Evolutionary conservation across 257 asterid species (phyloP).

Genomic region (Solanum pimpinellifolium): DNA sequence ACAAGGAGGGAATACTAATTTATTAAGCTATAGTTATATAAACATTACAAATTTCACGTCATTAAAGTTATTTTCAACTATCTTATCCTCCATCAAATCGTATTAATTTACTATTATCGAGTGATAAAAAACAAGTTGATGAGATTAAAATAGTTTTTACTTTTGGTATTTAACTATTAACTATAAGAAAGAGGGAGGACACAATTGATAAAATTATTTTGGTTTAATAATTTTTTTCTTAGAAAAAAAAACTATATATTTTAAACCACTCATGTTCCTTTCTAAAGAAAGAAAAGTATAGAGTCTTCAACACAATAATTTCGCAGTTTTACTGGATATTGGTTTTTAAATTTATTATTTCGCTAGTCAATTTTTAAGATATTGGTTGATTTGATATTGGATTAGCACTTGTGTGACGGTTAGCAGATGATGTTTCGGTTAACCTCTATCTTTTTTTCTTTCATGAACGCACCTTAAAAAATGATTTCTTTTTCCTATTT

Average conservation of each 20-base stretch:
- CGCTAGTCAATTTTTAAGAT: fast-evolving
- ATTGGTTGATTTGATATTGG: background rate
- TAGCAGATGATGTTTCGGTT: fast-evolving
- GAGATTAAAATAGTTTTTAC: background rate
- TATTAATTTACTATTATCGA: background rate
- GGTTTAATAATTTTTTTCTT: background rate
- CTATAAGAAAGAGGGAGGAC: background rate
- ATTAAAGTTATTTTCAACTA: background rate
- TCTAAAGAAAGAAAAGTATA: background rate
- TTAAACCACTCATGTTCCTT: background rate
- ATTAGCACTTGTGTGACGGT: fast-evolving
- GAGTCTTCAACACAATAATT: background rate
- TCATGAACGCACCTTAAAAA: too few relatives aligned
- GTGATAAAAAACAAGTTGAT: background rate
- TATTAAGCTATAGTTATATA: background rate
- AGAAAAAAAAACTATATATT: background rate
- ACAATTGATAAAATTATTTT: background rate
- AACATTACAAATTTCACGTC: background rate
- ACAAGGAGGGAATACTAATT: background rate
- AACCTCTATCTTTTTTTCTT: too few relatives aligned
- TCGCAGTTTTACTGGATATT: too few relatives aligned
- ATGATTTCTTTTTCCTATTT: too few relatives aligned
- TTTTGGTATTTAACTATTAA: background rate
- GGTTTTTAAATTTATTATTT: too few relatives aligned
- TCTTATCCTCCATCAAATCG: background rate